Conservation (phyloP, 345 rosid species). For the Euphorbia tirucalli region DNA sequence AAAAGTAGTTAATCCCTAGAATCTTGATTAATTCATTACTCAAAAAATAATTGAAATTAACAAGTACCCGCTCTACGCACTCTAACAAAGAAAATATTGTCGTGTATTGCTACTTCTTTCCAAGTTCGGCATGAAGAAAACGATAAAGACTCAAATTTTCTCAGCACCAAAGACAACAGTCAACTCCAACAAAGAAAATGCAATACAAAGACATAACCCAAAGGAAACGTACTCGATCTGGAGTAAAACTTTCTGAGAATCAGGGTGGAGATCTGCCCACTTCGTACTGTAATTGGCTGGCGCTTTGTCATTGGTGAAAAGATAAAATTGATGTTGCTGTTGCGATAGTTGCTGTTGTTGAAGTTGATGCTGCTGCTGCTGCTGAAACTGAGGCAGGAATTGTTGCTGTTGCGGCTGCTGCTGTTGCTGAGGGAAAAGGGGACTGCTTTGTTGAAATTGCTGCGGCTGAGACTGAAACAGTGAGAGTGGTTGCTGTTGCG, state of each 20-base stretch:
- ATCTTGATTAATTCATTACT: neutral
- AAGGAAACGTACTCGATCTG: conserved; percentile 66
- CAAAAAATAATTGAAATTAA: neutral
- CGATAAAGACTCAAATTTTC: too few species aligned
- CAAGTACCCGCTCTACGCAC: neutral
- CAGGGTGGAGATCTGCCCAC: conserved; percentile 96
- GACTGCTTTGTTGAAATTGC: conserved; percentile 38
- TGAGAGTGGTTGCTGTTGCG: conserved; percentile 58
- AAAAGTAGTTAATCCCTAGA: too few species aligned
- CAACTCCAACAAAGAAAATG: neutral
- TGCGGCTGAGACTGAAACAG: conserved; percentile 39
- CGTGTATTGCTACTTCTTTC: too few species aligned
- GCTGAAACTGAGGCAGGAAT: conserved; percentile 31
- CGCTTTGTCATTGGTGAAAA: conserved; percentile 78
- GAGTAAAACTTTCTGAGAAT: conserved; percentile 79
- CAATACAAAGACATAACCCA: neutral
- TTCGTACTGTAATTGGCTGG: conserved; percentile 88
- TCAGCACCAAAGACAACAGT: neutral
- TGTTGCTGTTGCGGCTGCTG: conserved; percentile 24
- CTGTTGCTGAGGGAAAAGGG: conserved; percentile 46
- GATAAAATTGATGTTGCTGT: conserved; percentile 60
- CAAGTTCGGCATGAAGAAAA: too few species aligned
- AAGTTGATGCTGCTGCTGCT: conserved; percentile 36
- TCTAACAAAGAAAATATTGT: too few species aligned
- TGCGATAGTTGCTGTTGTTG: conserved; percentile 43